These are phyloP conservation scores for Hylodesmum podocarpum DNA, from an alignment of 306 rosid species.

Conservation along the genomic window DNA sequence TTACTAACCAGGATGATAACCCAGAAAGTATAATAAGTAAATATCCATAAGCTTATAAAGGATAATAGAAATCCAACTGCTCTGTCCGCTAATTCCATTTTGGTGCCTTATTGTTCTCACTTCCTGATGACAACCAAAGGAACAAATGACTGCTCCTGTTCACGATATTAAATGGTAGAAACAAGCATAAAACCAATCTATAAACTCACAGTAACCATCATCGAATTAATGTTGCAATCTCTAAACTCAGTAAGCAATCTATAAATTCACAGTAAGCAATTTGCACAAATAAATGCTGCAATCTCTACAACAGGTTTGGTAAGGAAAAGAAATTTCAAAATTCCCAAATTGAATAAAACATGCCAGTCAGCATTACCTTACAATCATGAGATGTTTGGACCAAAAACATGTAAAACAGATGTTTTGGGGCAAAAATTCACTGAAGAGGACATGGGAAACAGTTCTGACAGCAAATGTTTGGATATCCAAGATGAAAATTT, in stretches of 20 bases:
- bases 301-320: not conserved
- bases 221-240: not conserved
- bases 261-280: not conserved
- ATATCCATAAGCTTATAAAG: constrained; percentile 67
- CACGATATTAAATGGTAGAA: not conserved
- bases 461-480: not conserved
- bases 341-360: not conserved
- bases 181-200: not conserved
- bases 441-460: not conserved
- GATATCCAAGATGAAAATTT: not conserved
- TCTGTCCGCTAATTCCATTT: constrained; percentile 87
- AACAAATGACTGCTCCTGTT: constrained; percentile 10
- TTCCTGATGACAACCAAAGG: constrained; percentile 43
- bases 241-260: not conserved
- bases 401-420: not conserved
- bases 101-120: constrained; percentile 22
- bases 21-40: constrained; percentile 93
- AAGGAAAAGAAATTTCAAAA: not conserved
- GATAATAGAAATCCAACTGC: constrained; percentile 82
- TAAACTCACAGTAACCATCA: not conserved
- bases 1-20: constrained; percentile 83
- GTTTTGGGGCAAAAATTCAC: not conserved
- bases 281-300: not conserved
- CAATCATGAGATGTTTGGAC: not conserved
- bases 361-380: not conserved